Percentiles rank a stretch among this genome's conserved stretches.
Evolutionary conservation across 768 basidiomycete species (phyloP).

Genomic region (Amanita phalloides): DNA sequence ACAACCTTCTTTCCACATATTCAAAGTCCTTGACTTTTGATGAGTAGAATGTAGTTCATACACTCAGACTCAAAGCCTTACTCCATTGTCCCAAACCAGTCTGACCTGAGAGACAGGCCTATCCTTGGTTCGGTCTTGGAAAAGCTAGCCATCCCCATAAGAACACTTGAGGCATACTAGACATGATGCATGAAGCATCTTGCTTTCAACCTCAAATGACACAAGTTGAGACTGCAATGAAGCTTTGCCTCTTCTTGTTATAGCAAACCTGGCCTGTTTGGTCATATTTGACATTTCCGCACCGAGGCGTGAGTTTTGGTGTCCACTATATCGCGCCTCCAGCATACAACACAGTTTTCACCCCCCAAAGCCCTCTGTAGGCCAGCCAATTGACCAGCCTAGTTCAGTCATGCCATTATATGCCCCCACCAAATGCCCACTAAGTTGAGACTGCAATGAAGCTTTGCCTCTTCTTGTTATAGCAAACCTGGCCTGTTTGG

Average conservation of each 20-base stretch:
- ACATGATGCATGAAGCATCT: not conserved
- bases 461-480: not conserved
- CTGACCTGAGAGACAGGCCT: conserved; percentile 19
- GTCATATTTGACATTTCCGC: conserved; percentile 9
- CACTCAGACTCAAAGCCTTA: not conserved
- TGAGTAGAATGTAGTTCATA: not conserved
- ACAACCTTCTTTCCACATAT: conserved; percentile 21
- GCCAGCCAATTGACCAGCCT: too few relatives aligned
- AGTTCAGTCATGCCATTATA: too few relatives aligned
- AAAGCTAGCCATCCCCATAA: conserved; percentile 19
- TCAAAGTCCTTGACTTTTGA: not conserved
- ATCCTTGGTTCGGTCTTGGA: conserved; percentile 24
- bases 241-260: not conserved
- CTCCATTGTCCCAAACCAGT: conserved; percentile 17
- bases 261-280: conserved; percentile 5
- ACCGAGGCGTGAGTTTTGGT: too few relatives aligned
- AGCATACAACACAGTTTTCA: too few relatives aligned
- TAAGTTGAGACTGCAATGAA: too few relatives aligned
- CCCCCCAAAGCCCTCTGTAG: too few relatives aligned
- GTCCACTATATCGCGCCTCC: too few relatives aligned
- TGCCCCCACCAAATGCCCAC: too few relatives aligned
- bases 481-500: conserved; percentile 7
- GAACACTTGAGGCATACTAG: not conserved
- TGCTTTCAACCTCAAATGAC: not conserved
- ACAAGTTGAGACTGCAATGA: too few relatives aligned